phyloP scores from a whole-genome alignment of 345 rosid species.

The Salix caprea region DNA sequence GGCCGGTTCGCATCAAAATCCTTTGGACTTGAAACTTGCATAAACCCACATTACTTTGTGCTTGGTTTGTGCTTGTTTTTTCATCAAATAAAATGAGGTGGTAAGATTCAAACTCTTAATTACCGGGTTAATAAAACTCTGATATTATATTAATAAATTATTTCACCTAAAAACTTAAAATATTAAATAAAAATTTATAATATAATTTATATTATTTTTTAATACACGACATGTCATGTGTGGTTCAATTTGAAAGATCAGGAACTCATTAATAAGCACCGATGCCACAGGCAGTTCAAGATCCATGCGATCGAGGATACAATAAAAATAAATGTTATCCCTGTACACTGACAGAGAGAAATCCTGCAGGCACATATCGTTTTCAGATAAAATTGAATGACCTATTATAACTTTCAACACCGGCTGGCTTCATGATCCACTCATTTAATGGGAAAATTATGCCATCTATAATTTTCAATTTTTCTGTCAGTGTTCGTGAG shows the following conservation, averaged over 20 bases:
- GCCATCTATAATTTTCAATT: not conserved
- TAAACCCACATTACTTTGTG: too few relatives aligned
- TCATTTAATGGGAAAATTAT: constrained; percentile 27
- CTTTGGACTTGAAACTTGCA: too few relatives aligned
- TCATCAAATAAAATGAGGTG: too few relatives aligned
- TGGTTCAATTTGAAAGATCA: not conserved
- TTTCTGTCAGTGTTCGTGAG: not conserved
- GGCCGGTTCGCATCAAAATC: too few relatives aligned
- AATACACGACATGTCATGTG: too few relatives aligned
- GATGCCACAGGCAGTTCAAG: constrained; percentile 21
- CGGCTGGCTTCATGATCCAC: constrained; percentile 28
- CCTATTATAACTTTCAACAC: constrained; percentile 20
- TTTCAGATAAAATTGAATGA: not conserved
- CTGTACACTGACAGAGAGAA: not conserved
- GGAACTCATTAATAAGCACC: constrained; percentile 16
- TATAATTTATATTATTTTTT: too few relatives aligned
- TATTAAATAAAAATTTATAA: too few relatives aligned
- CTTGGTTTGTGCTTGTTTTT: too few relatives aligned
- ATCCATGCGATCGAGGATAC: constrained; percentile 35
- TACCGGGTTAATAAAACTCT: too few relatives aligned
- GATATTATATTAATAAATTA: too few relatives aligned
- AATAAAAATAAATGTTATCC: constrained; percentile 22
- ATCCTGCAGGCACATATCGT: not conserved
- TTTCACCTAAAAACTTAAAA: too few relatives aligned
- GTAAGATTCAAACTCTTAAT: too few relatives aligned